Evolutionary conservation across 139 green algal genomes (phyloP).

Genomic region (Micractinium sp.): DNA sequence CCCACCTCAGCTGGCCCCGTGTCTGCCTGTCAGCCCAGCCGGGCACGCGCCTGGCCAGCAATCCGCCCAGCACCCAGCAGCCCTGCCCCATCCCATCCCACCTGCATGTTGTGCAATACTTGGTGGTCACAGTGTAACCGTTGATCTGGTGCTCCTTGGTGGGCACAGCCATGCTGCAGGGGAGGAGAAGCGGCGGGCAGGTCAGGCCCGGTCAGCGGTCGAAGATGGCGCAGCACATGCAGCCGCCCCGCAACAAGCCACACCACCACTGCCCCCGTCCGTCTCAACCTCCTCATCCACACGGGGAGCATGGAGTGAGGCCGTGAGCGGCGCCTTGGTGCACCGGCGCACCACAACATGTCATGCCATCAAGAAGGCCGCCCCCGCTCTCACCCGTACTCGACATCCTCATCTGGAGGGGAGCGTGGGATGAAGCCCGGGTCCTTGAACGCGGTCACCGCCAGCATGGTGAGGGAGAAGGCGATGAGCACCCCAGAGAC

Average conservation of each 20-base stretch:
- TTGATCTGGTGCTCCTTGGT: conserved; percentile 61
- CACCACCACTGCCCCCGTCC: no score
- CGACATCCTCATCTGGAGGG: conserved; percentile 64
- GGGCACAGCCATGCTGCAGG: conserved; percentile 36
- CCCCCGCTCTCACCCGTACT: conserved; percentile 63
- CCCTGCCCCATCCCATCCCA: background rate
- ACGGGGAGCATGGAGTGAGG: conserved; percentile 82
- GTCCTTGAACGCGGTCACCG: conserved; percentile 83
- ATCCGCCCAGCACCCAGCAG: background rate
- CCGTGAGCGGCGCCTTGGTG: conserved; percentile 46
- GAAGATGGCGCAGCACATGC: background rate
- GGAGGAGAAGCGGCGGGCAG: background rate
- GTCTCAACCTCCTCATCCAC: conserved; percentile 61
- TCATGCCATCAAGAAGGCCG: no score
- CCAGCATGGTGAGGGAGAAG: conserved; percentile 66
- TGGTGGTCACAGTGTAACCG: conserved; percentile 73
- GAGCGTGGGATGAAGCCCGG: conserved; percentile 92
- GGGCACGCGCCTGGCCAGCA: background rate
- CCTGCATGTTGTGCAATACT: conserved; percentile 81
- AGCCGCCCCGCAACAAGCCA: background rate
- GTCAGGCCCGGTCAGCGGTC: background rate
- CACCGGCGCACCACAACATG: no score
- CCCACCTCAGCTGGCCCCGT: background rate
- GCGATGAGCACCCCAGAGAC: conserved; percentile 38
- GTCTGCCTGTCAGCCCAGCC: background rate